Base-by-base conservation (phyloP, 805 yeast species). In the Yarrowia yakushimensis region DNA sequence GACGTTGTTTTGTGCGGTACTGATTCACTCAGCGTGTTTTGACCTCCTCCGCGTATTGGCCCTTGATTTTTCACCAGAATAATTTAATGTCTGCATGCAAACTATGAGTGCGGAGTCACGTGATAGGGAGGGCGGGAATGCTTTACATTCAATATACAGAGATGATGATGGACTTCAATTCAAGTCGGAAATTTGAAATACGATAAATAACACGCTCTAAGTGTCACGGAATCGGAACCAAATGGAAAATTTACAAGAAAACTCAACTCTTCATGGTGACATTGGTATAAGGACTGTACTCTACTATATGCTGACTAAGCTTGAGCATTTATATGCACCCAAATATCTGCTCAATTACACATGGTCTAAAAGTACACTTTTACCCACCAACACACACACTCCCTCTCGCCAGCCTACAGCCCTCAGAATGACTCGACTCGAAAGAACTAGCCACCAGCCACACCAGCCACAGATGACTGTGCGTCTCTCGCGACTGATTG, bases 401-500 rank as follows among this genome's bases (percentile, higher is more conserved):
- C 30, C 15, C 23, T 17, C 11, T 39, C 27, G 25, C 15, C 43
- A 39, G 23, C 17, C 13, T 5, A 13, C 25, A 13, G 13, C n/a
- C 34, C n/a, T 10, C 34, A 11, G 13, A 17, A 31, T 17, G 31
- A 31, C 41, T 6, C 5, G 39, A 23, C 20, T 18, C 18, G 22
- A 17, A 28, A 46, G n/a, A 48, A 48, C 39, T 33, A 15, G 31
- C 41, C 59, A 52, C 59, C 43, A 52, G 59, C 59, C 59, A 52
- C 59, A 52, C 59, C 28, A 52, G 59, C 59, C 59, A 52, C 59
- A 52, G 59, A 43, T 25, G 57, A 36, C 43, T 1, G 17, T 23
- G 59, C 43, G 36, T 23, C 12, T 43, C 31, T 30, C 17, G 17
- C n/a, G 11, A 12, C 28, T 48, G 57, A 48, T 48, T 48, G 57